Conservation (phyloP, 2,329 filamentous ascomycete species). For the Neonectria coccinea region DNA sequence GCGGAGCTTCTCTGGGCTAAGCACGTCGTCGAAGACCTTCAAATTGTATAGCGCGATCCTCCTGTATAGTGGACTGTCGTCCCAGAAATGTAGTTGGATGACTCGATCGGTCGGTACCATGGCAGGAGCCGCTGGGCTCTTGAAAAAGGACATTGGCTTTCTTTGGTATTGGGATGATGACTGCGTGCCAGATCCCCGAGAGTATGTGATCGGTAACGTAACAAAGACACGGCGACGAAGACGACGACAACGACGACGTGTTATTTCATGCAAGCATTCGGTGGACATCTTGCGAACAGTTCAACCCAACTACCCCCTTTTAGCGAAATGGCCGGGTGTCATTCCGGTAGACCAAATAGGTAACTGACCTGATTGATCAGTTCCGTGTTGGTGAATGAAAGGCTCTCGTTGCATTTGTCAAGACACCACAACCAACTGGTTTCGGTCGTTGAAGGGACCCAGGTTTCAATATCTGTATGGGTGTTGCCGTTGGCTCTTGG, state of each 20-base stretch:
- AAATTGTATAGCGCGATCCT: conserved; percentile 26
- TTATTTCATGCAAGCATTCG: background rate
- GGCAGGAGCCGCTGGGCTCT: conserved; percentile 12
- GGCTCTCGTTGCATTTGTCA: too few species aligned
- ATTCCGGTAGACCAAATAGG: background rate
- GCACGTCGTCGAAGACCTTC: conserved; percentile 26
- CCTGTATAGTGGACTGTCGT: conserved; percentile 25
- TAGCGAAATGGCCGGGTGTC: background rate
- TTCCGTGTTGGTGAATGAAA: background rate
- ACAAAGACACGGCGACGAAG: background rate
- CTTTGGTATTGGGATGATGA: background rate
- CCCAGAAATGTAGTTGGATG: conserved; percentile 24
- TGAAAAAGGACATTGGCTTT: conserved; percentile 19
- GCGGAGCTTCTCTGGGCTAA: conserved; percentile 26
- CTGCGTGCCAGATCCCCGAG: background rate
- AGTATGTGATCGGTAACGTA: background rate
- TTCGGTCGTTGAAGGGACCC: background rate
- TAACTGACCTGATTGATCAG: background rate
- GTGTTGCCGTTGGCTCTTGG: background rate
- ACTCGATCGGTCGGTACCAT: conserved; percentile 17
- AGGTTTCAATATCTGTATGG: background rate
- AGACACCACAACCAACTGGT: background rate
- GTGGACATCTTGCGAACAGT: background rate
- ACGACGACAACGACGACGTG: background rate
- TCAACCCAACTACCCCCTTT: background rate